Evolutionary conservation across 805 yeast genomes (phyloP).

Genomic region (Kregervanrija pseudodelftensis): DNA sequence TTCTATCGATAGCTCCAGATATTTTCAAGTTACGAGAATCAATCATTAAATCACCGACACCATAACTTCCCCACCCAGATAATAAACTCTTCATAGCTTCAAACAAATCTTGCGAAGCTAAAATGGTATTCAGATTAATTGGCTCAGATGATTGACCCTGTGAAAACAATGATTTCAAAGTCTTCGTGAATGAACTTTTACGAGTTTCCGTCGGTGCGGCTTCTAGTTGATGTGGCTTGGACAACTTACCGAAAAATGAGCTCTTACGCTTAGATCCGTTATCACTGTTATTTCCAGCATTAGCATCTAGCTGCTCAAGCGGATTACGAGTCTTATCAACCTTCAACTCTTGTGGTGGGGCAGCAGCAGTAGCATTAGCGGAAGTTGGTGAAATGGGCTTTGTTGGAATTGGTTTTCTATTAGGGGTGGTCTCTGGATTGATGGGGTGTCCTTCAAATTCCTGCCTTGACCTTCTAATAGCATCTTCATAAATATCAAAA

Average conservation of each 20-base stretch:
- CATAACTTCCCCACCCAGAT: conserved; percentile 64
- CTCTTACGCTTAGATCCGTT: conserved; percentile 14
- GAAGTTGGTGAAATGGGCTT: neutral
- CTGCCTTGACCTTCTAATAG: conserved; percentile 11
- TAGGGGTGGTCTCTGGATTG: neutral
- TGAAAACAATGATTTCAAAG: conserved; percentile 36
- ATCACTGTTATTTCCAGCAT: conserved; percentile 9
- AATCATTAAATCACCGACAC: conserved; percentile 48
- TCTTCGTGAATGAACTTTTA: conserved; percentile 34
- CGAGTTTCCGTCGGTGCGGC: conserved; percentile 8
- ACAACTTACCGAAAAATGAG: conserved; percentile 40
- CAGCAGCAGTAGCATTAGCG: conserved; percentile 2
- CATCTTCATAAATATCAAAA: conserved; percentile 22
- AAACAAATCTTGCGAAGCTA: conserved; percentile 48
- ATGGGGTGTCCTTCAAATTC: conserved; percentile 8
- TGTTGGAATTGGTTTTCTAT: neutral
- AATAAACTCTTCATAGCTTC: conserved; percentile 58
- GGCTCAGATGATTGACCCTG: conserved; percentile 10
- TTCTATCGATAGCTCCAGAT: conserved; percentile 56
- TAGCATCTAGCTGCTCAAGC: conserved; percentile 1
- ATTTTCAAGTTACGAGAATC: conserved; percentile 38
- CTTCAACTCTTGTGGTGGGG: conserved; percentile 24
- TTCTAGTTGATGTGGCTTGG: conserved; percentile 12
- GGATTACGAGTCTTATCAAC: conserved; percentile 22
- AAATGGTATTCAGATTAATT: conserved; percentile 26